A percentile compares a stretch with the other conserved stretches of the same genome.
phyloP scores from a whole-genome alignment of 768 basidiomycete species.

The Pleurotus platypus region DNA sequence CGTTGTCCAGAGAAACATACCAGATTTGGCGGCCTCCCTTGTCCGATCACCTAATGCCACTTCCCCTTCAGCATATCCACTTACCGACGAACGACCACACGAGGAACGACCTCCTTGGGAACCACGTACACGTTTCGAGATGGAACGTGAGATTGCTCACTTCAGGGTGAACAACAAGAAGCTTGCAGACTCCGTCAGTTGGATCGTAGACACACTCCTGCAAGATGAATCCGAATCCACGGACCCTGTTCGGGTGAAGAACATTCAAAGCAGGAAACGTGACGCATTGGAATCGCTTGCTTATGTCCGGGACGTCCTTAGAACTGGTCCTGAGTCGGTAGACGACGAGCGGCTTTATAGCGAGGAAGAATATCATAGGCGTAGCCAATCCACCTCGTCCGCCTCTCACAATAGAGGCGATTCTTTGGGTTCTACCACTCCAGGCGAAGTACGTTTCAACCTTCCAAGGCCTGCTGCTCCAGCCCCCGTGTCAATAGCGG shows the following conservation, averaged over 20 bases:
- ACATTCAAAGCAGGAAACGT: slow-evolving; percentile 34
- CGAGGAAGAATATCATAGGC: slow-evolving; percentile 36
- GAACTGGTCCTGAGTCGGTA: slow-evolving; percentile 46
- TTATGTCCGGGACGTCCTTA: slow-evolving; percentile 74
- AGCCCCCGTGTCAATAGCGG: slow-evolving; percentile 32
- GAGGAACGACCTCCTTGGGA: slow-evolving; percentile 69
- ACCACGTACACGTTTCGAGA: slow-evolving; percentile 62
- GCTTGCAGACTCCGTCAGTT: slow-evolving; percentile 66
- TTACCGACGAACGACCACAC: slow-evolving; percentile 53
- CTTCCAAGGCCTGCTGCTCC: slow-evolving; percentile 28
- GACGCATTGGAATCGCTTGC: slow-evolving; percentile 76
- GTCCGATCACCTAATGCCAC: slow-evolving; percentile 49
- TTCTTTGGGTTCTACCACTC: neutral
- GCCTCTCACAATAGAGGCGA: too few species aligned
- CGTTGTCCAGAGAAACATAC: slow-evolving; percentile 67
- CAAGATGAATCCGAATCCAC: slow-evolving; percentile 46
- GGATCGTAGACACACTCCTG: slow-evolving; percentile 71
- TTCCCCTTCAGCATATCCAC: slow-evolving; percentile 37
- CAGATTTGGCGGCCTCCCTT: slow-evolving; percentile 73
- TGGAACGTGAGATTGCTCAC: slow-evolving; percentile 59
- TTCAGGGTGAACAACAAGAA: slow-evolving; percentile 55
- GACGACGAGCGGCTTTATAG: slow-evolving; percentile 68
- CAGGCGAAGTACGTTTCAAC: slow-evolving; percentile 13
- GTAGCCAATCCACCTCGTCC: slow-evolving; percentile 12
- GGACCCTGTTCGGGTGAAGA: slow-evolving; percentile 30